Base-by-base conservation (phyloP, 306 rosid species). In the Trifolium subterraneum region DNA sequence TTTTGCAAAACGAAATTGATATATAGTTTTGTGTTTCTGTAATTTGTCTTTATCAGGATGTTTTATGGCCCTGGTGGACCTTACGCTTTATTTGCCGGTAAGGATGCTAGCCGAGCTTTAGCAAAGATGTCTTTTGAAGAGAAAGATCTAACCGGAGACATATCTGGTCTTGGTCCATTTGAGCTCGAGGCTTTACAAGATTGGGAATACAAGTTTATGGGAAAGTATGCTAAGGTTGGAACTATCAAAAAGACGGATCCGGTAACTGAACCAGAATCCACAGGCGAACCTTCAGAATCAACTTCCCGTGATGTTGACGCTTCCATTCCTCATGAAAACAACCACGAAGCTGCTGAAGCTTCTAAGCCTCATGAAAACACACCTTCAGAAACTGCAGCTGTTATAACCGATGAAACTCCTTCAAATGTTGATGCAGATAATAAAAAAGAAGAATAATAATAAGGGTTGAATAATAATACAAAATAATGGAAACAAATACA, bases 111-210 rank as follows among this genome's bases (percentile, higher is more conserved):
- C 84, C 84, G 93, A 78, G 98, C 98, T 41, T 87, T 93, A 55
- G 97, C 98, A 65, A 93, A 93, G 76, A 93, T 93, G 98, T 93
- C 98, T 10, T 93, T 93, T 31, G 97, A 93, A 84, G 92, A 85
- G 8, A 85, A 81, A 82, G 97, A 90, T 80, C 88, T 93, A 16
- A 90, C 87, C 0, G 97, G 93, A 3, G 98, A 93, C 77, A 76
- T 81, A 71, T 86, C 97, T 44, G 97, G 88, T 52, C 98, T 93
- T 18, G 86, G 90, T 4, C 86, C 93, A 22, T 93, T 79, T 9
- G 97, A 93, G 77, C 86, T 89, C 0, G 92, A 87, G 7, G 90
- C 90, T 10, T 85, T 93, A 79, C 98, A 90, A 85, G 98, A 93
- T 48, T 93, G 98, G 98, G 98, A 93, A 81, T 89, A 85, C 84